Evolutionary conservation across 2,329 filamentous ascomycete genomes (phyloP).

Genomic region (Trichoderma arundinaceum): DNA sequence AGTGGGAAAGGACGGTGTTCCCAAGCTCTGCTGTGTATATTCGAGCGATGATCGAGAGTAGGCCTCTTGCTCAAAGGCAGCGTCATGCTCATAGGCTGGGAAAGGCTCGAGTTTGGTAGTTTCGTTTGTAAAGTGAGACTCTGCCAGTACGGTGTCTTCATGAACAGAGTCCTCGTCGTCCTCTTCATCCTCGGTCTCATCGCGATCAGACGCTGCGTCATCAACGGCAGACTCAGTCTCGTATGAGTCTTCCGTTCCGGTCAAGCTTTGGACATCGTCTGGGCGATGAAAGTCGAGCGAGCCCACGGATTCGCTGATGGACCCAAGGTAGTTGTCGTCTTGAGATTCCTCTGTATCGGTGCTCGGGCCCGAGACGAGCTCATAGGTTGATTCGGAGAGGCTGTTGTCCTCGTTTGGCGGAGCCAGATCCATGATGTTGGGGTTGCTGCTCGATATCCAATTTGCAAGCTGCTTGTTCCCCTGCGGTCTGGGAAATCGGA

Average conservation of each 20-base stretch:
- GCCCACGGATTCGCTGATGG: slow-evolving; percentile 55
- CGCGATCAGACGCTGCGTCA: slow-evolving; percentile 37
- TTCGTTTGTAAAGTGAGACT: slow-evolving; percentile 25
- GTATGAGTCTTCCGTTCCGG: slow-evolving; percentile 55
- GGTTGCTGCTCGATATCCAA: slow-evolving; percentile 64
- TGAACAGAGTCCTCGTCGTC: slow-evolving; percentile 30
- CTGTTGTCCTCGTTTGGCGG: slow-evolving; percentile 56
- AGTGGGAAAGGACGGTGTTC: slow-evolving; percentile 50
- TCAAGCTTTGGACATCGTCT: slow-evolving; percentile 59
- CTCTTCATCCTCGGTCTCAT: slow-evolving; percentile 30
- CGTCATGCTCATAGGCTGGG: slow-evolving; percentile 48
- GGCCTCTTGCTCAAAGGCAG: slow-evolving; percentile 48
- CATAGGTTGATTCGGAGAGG: slow-evolving; percentile 62
- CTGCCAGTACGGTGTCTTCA: slow-evolving; percentile 28
- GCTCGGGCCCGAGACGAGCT: slow-evolving; percentile 54
- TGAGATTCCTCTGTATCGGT: slow-evolving; percentile 61
- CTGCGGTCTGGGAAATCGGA: slow-evolving; percentile 62
- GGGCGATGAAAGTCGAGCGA: slow-evolving; percentile 56
- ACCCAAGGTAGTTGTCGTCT: slow-evolving; percentile 55
- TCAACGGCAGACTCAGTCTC: slow-evolving; percentile 51
- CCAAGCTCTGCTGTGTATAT: slow-evolving; percentile 57
- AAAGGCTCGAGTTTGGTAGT: slow-evolving; percentile 36
- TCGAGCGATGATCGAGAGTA: slow-evolving; percentile 51
- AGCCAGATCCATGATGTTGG: slow-evolving; percentile 60
- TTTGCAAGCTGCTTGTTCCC: slow-evolving; percentile 62